These are phyloP conservation scores for Curvularia eragrostidis DNA, from an alignment of 2,329 filamentous ascomycete species.

Conservation along the genomic window DNA sequence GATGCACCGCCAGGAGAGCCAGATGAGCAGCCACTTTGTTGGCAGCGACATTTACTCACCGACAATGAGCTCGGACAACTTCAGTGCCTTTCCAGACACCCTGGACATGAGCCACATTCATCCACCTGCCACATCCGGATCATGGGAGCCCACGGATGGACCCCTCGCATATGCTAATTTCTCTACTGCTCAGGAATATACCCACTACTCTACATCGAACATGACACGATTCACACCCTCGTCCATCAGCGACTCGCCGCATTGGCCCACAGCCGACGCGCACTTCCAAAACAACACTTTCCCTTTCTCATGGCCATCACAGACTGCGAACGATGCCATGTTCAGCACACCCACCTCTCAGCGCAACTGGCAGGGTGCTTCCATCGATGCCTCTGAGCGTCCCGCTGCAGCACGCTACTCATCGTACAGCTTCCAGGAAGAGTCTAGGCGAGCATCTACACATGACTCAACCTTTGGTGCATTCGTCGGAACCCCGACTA, in stretches of 20 bases:
- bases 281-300: conserved; percentile 38
- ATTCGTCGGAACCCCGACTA: conserved; percentile 44
- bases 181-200: conserved; percentile 46
- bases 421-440: conserved; percentile 35
- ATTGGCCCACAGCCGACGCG: conserved; percentile 36
- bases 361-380: conserved; percentile 30
- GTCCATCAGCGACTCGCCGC: conserved; percentile 27
- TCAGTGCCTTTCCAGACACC: conserved; percentile 40
- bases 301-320: conserved; percentile 34
- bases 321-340: conserved; percentile 30
- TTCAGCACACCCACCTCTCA: conserved; percentile 33
- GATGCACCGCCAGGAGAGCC: conserved; percentile 41
- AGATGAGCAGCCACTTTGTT: conserved; percentile 40
- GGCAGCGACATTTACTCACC: conserved; percentile 47
- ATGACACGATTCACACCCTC: conserved; percentile 32
- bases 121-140: conserved; percentile 37
- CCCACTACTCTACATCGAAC: conserved; percentile 38
- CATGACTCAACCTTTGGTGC: conserved; percentile 34
- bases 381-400: conserved; percentile 31
- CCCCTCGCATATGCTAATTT: conserved; percentile 48
- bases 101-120: conserved; percentile 46
- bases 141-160: conserved; percentile 43
- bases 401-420: conserved; percentile 34
- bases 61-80: conserved; percentile 46
- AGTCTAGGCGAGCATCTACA: conserved; percentile 33